phyloP scores from a whole-genome alignment of 495 filamentous ascomycete genomes.

The Rhypophila decipiens region DNA sequence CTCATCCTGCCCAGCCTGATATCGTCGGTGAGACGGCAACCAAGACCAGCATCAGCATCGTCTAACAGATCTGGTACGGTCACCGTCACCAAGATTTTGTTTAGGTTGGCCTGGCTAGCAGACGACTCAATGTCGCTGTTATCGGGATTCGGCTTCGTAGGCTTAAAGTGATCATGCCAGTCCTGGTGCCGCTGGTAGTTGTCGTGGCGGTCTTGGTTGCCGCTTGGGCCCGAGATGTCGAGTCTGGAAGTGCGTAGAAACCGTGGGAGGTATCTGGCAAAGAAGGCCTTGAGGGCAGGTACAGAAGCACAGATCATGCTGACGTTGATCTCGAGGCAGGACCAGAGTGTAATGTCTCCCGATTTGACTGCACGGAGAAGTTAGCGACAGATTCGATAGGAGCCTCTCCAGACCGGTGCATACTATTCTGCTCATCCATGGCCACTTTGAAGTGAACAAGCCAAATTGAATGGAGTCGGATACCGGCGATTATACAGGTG shows the following conservation, averaged over 20 bases:
- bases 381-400: no score
- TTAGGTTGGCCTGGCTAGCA: no score
- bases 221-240: conserved; percentile 12
- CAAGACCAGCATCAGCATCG: no score
- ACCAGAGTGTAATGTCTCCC: conserved; percentile 31
- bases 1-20: neutral
- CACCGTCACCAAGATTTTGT: no score
- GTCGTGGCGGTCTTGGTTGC: no score
- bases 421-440: no score
- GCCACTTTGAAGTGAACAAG: no score
- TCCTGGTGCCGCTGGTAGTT: no score
- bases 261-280: conserved; percentile 23
- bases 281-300: conserved; percentile 30
- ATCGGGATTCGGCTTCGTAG: neutral
- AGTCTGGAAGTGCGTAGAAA: no score
- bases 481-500: conserved; percentile 10
- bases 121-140: neutral
- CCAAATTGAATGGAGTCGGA: conserved; percentile 8
- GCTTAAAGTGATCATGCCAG: neutral
- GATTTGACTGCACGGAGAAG: neutral
- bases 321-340: conserved; percentile 39
- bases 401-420: no score
- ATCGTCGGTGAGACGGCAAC: no score
- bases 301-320: conserved; percentile 41
- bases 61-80: no score